A percentile compares a stretch with the other conserved stretches of the same genome.
Conservation (phyloP, 495 filamentous ascomycete species). For the Penicillium arizonense region DNA sequence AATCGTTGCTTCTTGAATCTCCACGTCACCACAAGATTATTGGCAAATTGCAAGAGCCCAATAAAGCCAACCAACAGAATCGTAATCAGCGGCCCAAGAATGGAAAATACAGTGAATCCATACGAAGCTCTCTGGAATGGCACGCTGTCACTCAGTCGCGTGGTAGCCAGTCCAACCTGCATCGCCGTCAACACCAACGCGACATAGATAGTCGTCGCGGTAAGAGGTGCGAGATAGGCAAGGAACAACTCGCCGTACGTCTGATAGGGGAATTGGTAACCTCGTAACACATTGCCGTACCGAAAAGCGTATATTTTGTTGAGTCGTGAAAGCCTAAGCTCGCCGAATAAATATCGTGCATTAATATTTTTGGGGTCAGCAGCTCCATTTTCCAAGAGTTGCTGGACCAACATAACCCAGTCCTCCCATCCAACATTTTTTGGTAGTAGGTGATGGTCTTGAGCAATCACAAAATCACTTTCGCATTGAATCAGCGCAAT, state of each 20-base stretch:
- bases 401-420: constrained; percentile 15
- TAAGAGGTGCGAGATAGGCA: constrained; percentile 47
- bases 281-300: neutral
- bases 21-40: constrained; percentile 6
- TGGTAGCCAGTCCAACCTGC: constrained; percentile 55
- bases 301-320: constrained; percentile 16
- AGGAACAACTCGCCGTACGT: constrained; percentile 26
- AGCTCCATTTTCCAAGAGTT: constrained; percentile 7
- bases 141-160: constrained; percentile 28
- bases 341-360: constrained; percentile 43
- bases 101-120: constrained; percentile 54
- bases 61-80: constrained; percentile 5
- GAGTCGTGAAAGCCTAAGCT: constrained; percentile 35
- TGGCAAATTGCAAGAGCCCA: neutral
- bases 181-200: constrained; percentile 56
- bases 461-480: constrained; percentile 42
- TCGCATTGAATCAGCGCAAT: constrained; percentile 40
- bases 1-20: constrained; percentile 3
- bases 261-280: constrained; percentile 10
- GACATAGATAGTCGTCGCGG: constrained; percentile 46
- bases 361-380: constrained; percentile 22
- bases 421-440: constrained; percentile 21
- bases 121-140: constrained; percentile 48
- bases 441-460: constrained; percentile 35
- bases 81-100: constrained; percentile 24